Base-by-base conservation (phyloP, 768 basidiomycete species). In the Suillus fuscotomentosus region DNA sequence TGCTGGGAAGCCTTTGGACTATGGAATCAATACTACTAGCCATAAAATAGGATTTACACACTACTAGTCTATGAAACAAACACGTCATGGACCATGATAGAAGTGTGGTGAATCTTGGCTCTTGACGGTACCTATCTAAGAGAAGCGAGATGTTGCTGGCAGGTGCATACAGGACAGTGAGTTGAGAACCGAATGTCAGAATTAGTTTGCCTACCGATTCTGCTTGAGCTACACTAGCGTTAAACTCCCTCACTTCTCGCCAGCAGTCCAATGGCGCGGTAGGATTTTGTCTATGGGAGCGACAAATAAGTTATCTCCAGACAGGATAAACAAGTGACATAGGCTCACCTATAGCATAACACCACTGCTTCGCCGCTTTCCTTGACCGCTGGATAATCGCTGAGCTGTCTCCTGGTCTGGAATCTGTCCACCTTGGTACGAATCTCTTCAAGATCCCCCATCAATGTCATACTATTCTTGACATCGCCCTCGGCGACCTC, bases 401-500 rank as follows among this genome's bases (percentile, higher is more conserved):
- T 75, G 22, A 89, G 78, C 65, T 84, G 80, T 66, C 81, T 83
- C 50, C 86, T 81, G 17, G 80, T 74, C 57, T 90, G 85, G 71
- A 88, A 90, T 66, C 84, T 83, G 70, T 90, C 88, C n/a, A 92
- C 86, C 71, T 91, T 90, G 61, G 78, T 79, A 70, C 84, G 82
- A 55, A 95, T 82, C 72, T 91, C 86, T 69, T 91, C 90, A 67
- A 95, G 73, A 74, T 95, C 94, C 36, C 87, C 89, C 63, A 88
- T 75, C 34, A 95, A 78, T 3, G 82, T 80, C 8, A 85, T 80
- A 64, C 87, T 90, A 68, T 83, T 88, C 72, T 82, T 86, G 51
- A 87, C 71, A 36, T 80, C 73, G 24, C 77, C 80, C 22, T 81
- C 82, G 38, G 77, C 70, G 10, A 72, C 66, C 38, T 66, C 73